These are phyloP conservation scores for Graphilbum ipis-grandicollis DNA, from an alignment of 2,329 filamentous ascomycete genomes.

Conservation along the genomic window DNA sequence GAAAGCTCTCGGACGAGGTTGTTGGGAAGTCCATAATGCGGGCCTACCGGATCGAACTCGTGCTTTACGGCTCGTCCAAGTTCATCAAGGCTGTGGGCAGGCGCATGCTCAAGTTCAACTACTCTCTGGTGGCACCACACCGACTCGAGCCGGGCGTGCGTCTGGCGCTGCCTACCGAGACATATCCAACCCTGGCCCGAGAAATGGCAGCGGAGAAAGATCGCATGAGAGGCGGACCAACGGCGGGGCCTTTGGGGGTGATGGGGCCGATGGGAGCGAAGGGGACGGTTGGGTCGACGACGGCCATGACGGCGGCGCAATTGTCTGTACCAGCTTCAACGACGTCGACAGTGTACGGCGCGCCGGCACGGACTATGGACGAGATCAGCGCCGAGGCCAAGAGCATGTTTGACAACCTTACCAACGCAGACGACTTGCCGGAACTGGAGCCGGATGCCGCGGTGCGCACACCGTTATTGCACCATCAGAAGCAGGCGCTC, in stretches of 20 bases:
- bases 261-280: constrained; percentile 9
- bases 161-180: constrained; percentile 66
- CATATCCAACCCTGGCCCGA: too few species aligned
- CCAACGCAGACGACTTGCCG: constrained; percentile 57
- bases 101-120: constrained; percentile 45
- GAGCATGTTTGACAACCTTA: constrained; percentile 73
- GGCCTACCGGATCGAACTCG: constrained; percentile 48
- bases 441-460: constrained; percentile 46
- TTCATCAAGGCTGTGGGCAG: constrained; percentile 48
- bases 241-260: too few species aligned
- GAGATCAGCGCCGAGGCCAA: constrained; percentile 75
- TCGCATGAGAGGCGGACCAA: too few species aligned
- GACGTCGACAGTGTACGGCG: constrained; percentile 4
- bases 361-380: constrained; percentile 48
- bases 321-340: background rate
- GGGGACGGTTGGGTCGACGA: background rate
- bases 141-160: constrained; percentile 50
- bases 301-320: background rate
- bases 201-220: too few species aligned
- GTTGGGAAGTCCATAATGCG: constrained; percentile 45
- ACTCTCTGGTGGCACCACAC: constrained; percentile 50
- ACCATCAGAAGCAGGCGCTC: constrained; percentile 80
- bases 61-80: constrained; percentile 61
- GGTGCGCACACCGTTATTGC: constrained; percentile 53
- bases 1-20: constrained; percentile 43